phyloP scores from a whole-genome alignment of 768 basidiomycete genomes.

The Leccinum incarnatum region DNA sequence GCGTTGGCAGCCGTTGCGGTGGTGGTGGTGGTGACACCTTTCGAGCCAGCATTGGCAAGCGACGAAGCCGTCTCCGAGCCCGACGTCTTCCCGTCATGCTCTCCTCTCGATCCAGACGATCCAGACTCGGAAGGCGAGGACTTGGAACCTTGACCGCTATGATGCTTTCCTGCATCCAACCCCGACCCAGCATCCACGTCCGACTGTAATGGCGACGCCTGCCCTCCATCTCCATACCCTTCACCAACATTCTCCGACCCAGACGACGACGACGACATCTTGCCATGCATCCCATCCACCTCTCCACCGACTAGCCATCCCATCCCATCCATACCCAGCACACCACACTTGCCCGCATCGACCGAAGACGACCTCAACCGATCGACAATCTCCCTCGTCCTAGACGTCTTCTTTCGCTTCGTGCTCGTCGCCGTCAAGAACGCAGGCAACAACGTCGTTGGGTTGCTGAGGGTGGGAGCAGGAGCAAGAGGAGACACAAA shows the following conservation, averaged over 20 bases:
- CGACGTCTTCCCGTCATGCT: too few relatives aligned
- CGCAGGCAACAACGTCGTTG: constrained; percentile 22
- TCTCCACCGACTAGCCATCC: too few relatives aligned
- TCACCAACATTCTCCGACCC: constrained; percentile 6
- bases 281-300: constrained; percentile 2
- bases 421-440: constrained; percentile 19
- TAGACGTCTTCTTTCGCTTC: constrained; percentile 26
- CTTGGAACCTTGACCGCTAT: neutral
- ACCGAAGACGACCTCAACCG: constrained; percentile 26
- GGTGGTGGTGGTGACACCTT: too few relatives aligned
- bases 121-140: neutral
- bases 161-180: constrained; percentile 4
- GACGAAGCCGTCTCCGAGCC: too few relatives aligned
- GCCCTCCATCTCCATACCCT: neutral
- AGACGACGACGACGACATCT: neutral
- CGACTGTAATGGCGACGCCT: neutral
- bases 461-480: neutral
- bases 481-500: neutral
- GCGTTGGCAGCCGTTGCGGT: too few relatives aligned
- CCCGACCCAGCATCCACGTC: neutral
- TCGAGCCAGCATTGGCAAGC: too few relatives aligned
- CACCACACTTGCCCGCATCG: constrained; percentile 18
- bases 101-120: too few relatives aligned
- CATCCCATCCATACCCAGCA: neutral
- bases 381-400: constrained; percentile 31